Evolutionary conservation across 164 flowering plant species (phyloP), one percentile per base, ranked within the genome.

Genomic region (Cinnamomum micranthum): DNA sequence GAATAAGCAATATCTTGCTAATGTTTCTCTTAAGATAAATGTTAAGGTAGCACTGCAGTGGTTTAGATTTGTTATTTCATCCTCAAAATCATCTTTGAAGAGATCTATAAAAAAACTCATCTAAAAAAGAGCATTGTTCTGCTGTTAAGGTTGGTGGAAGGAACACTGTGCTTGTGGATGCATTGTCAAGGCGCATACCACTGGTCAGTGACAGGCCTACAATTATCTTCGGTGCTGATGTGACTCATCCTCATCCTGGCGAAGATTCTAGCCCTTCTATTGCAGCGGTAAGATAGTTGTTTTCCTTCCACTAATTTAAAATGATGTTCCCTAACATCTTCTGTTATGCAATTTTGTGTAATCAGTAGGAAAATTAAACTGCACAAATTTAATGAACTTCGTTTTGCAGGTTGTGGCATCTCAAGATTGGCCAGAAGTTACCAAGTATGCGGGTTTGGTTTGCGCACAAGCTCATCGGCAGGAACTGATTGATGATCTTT

Each of bases 161-260:
- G 73, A 94, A 94, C 66, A 94, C 94, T 0, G 96, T 90, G 47
- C 96, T 94, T 55, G 85, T 84, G 78, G 98, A 94, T 92, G 98
- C 98, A 2, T 9, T 94, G 31, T 87, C 93, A 2, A 84, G 91
- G 80, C 87, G 97, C 6, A 90, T 94, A 28, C 97, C 98, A 51
- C 75, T 91, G 9, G 92, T 94, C 76, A 88, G 95, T 70, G 98
- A 92, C 51, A 64, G 81, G 4, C 96, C 98, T 20, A 94, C 97
- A 4, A 94, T 94, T 27, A 92, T 94, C 31, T 94, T 94, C 83
- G 98, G 98, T 58, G 98, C 98, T 76, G 97, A 94, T 87, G 98
- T 94, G n/a, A 92, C 97, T n/a, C 97, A 94, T 82, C 97, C 98
- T 22, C 97, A 90, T 63, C 97, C 97, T 47, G 98, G 98, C 7